phyloP scores from a whole-genome alignment of 306 rosid genomes.

The Bauhinia variegata region DNA sequence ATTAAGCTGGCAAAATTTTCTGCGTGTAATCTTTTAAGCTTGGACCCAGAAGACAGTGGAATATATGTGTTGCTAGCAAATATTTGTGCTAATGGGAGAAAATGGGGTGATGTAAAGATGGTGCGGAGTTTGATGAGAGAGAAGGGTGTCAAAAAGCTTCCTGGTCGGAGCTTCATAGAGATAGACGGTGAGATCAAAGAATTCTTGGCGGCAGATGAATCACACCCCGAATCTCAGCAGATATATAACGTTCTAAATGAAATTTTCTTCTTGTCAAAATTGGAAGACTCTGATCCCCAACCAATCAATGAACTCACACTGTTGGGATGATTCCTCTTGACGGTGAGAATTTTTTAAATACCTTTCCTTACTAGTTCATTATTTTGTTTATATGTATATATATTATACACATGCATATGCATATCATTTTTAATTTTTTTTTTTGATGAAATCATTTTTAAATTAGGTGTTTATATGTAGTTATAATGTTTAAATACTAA shows the following conservation, averaged over 20 bases:
- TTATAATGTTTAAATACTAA: too few relatives aligned
- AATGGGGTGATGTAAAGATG: constrained; percentile 72
- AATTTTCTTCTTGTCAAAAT: constrained; percentile 46
- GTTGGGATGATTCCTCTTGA: neutral
- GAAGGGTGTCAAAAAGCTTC: constrained; percentile 71
- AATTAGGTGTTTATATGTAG: too few relatives aligned
- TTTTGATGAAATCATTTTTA: too few relatives aligned
- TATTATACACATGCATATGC: too few relatives aligned
- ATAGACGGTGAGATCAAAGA: constrained; percentile 59
- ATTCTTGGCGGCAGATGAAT: constrained; percentile 74
- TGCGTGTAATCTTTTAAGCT: constrained; percentile 53
- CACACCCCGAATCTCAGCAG: constrained; percentile 67
- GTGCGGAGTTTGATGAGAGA: constrained; percentile 77
- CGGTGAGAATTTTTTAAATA: too few relatives aligned
- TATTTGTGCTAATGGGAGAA: constrained; percentile 55
- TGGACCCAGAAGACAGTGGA: constrained; percentile 78
- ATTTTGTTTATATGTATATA: too few relatives aligned
- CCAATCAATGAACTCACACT: neutral
- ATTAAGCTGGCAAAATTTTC: constrained; percentile 67
- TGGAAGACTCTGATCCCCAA: constrained; percentile 32
- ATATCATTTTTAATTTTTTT: too few relatives aligned
- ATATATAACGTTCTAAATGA: constrained; percentile 51
- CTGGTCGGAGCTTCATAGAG: constrained; percentile 77
- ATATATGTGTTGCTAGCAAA: constrained; percentile 62
- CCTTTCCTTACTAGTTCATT: too few relatives aligned